phyloP scores from a whole-genome alignment of 139 green algal genomes.

The Tetradesmus obliquus region DNA sequence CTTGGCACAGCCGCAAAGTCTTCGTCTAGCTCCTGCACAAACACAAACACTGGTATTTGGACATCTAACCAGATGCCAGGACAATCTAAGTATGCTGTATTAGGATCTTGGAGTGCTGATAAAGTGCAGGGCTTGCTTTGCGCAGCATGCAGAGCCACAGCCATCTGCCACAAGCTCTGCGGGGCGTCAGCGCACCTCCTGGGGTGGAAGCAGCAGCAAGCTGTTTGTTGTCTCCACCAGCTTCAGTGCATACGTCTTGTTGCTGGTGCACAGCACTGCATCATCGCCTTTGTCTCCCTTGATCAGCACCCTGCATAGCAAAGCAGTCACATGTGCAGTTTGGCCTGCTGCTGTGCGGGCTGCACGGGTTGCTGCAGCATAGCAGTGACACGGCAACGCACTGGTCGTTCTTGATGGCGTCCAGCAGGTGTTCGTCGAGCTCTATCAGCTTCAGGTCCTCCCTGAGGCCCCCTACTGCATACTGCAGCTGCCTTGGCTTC shows the following conservation, averaged over 20 bases:
- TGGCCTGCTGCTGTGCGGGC: not conserved
- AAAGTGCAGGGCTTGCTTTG: not conserved
- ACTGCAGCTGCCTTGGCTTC: constrained; percentile 41
- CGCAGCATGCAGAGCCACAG: not conserved
- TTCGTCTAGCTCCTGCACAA: constrained; percentile 27
- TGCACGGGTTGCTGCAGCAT: not conserved
- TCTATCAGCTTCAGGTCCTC: constrained; percentile 51
- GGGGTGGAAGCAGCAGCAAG: constrained; percentile 57
- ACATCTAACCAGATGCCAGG: not conserved
- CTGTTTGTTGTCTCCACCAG: constrained; percentile 70
- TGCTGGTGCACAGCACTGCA: constrained; percentile 62
- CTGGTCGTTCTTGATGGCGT: constrained; percentile 45
- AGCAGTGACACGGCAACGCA: not conserved
- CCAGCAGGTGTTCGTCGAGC: constrained; percentile 50
- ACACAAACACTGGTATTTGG: not conserved
- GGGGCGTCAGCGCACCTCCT: constrained; percentile 14
- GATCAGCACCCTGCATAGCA: constrained; percentile 57
- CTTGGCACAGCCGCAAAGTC: constrained; percentile 24
- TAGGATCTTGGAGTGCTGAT: too few species aligned
- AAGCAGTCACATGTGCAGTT: not conserved
- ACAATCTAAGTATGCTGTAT: too few species aligned
- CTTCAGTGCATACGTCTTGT: constrained; percentile 63
- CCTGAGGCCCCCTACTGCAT: constrained; percentile 27
- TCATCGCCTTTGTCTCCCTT: constrained; percentile 56
- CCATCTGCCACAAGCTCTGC: not conserved